These are phyloP conservation scores for Solanum arcanum DNA, from an alignment of 257 asterid species.

Conservation along the genomic window DNA sequence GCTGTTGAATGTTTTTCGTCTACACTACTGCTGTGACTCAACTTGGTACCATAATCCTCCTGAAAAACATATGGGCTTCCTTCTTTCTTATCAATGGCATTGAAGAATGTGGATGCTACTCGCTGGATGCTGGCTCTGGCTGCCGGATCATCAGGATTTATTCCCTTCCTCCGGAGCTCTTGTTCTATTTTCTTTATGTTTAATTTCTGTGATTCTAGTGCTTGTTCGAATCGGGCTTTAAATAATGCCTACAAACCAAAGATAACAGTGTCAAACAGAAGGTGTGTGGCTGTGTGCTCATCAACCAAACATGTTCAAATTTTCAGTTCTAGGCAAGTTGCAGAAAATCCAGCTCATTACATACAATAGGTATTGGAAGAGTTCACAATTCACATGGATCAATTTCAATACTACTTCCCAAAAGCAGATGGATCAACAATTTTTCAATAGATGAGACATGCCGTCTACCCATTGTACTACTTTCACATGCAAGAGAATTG, in stretches of 20 bases:
- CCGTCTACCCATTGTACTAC: neutral
- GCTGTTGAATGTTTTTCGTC: conserved; percentile 33
- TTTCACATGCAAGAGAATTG: neutral
- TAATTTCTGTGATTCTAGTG: conserved; percentile 85
- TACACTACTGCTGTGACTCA: conserved; percentile 15
- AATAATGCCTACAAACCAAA: conserved; percentile 63
- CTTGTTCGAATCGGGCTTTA: conserved; percentile 95
- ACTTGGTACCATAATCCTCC: conserved; percentile 31
- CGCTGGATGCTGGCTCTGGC: conserved; percentile 99
- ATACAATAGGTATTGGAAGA: neutral
- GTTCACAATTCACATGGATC: neutral
- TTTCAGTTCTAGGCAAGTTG: neutral
- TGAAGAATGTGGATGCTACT: conserved; percentile 95
- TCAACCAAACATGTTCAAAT: neutral
- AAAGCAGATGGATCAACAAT: neutral
- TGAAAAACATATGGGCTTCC: conserved; percentile 85
- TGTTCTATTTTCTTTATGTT: conserved; percentile 91
- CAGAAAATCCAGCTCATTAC: neutral
- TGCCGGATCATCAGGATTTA: conserved; percentile 92
- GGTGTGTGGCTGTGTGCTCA: neutral
- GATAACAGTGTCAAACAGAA: neutral
- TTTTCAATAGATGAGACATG: neutral
- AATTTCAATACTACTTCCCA: neutral
- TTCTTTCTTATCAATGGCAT: conserved; percentile 85
- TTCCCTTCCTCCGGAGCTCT: conserved; percentile 81